Conservation (phyloP, 2,329 filamentous ascomycete species). For the Sclerotinia minor region DNA sequence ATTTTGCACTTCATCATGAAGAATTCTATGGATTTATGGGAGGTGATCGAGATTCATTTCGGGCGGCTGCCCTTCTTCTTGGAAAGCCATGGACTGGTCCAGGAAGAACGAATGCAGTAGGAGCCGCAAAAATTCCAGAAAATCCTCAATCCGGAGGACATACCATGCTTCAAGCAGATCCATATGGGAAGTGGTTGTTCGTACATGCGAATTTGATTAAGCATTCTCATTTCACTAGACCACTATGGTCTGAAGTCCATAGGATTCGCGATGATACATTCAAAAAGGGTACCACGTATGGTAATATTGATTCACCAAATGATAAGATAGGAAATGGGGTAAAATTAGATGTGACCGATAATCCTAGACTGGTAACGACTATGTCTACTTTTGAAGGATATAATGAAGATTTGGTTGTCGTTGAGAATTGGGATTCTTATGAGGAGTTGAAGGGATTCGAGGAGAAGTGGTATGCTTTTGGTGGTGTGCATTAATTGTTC, state of each 20-base stretch:
- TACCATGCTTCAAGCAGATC: slow-evolving; percentile 32
- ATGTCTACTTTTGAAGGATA: slow-evolving; percentile 30
- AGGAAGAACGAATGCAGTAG: slow-evolving; percentile 28
- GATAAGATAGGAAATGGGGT: slow-evolving; percentile 30
- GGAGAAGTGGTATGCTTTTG: slow-evolving; percentile 32
- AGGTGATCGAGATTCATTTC: slow-evolving; percentile 31
- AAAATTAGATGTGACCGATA: slow-evolving; percentile 27
- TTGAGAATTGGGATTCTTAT: slow-evolving; percentile 32
- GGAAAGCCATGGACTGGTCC: slow-evolving; percentile 29
- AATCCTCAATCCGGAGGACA: slow-evolving; percentile 28
- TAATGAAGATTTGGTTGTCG: slow-evolving; percentile 25
- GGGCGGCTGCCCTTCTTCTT: slow-evolving; percentile 28
- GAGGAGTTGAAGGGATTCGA: slow-evolving; percentile 32
- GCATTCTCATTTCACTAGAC: slow-evolving; percentile 26
- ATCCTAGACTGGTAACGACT: slow-evolving; percentile 25
- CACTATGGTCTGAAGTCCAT: slow-evolving; percentile 30
- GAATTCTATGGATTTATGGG: slow-evolving; percentile 32
- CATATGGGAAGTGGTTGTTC: slow-evolving; percentile 31
- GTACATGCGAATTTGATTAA: slow-evolving; percentile 35
- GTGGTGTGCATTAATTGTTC: slow-evolving; percentile 26
- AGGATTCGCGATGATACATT: slow-evolving; percentile 28
- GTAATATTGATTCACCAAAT: slow-evolving; percentile 30
- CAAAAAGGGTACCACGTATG: slow-evolving; percentile 29
- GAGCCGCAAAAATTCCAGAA: neutral
- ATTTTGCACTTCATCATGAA: slow-evolving; percentile 30